Conservation (phyloP, 163 green algal genomes). For the Picocystis sp. region DNA sequence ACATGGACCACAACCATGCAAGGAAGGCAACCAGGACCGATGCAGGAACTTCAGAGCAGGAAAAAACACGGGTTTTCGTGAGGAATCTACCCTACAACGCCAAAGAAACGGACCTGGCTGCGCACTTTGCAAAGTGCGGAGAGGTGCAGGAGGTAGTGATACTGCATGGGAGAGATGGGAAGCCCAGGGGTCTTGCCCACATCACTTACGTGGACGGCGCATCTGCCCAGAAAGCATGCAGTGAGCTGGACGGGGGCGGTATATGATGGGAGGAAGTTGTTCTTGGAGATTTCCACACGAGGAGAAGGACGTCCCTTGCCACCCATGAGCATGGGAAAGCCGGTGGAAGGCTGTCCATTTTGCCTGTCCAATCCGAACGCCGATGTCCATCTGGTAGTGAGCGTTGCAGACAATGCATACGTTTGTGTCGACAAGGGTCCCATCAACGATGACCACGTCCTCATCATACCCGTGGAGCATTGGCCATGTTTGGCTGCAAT, state of each 20-base stretch:
- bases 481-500: slow-evolving; percentile 29
- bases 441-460: slow-evolving; percentile 55
- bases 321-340: background rate
- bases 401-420: slow-evolving; percentile 71
- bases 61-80: no score
- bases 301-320: background rate
- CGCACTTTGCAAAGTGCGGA: no score
- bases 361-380: slow-evolving; percentile 64
- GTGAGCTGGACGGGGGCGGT: background rate
- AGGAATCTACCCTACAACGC: no score
- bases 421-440: slow-evolving; percentile 69
- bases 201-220: slow-evolving; percentile 2
- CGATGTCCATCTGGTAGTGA: slow-evolving; percentile 66
- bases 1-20: no score
- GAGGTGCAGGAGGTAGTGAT: no score
- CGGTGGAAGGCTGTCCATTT: slow-evolving; percentile 40
- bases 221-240: background rate
- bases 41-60: no score
- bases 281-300: slow-evolving; percentile 5
- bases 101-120: no score
- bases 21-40: no score
- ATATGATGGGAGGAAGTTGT: slow-evolving; percentile 9
- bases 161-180: slow-evolving; percentile 4
- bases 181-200: slow-evolving; percentile 3
- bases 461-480: slow-evolving; percentile 84